Percentiles rank a stretch among this genome's conserved stretches.
These are phyloP conservation scores for Trametes sanguinea DNA, from an alignment of 768 basidiomycete species.

Conservation along the genomic window DNA sequence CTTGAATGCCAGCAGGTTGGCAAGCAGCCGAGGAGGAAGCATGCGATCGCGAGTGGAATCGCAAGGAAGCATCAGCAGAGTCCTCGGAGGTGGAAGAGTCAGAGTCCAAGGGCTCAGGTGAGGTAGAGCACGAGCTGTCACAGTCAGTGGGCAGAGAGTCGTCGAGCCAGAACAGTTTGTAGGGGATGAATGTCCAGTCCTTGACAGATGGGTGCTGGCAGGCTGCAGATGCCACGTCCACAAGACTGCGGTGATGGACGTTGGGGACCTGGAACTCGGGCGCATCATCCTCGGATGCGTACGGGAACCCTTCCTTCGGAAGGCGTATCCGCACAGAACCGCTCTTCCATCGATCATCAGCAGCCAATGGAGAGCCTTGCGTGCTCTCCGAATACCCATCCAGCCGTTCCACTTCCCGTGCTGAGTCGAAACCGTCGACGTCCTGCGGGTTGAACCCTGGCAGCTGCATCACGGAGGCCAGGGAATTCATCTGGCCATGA, in stretches of 20 bases:
- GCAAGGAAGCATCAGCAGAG: too few species aligned
- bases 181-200: constrained; percentile 11
- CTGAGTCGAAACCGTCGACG: neutral
- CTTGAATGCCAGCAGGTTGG: neutral
- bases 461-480: constrained; percentile 24
- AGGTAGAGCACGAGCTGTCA: too few species aligned
- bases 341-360: constrained; percentile 19
- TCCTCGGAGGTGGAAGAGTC: too few species aligned
- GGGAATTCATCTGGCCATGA: constrained; percentile 24
- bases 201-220: neutral
- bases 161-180: neutral
- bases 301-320: constrained; percentile 21
- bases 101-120: too few species aligned
- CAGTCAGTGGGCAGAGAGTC: neutral
- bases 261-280: constrained; percentile 33
- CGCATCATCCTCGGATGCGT: constrained; percentile 28
- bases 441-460: neutral
- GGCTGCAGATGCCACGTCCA: constrained; percentile 31
- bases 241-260: constrained; percentile 30
- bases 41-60: too few species aligned
- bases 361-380: constrained; percentile 19
- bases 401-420: constrained; percentile 9
- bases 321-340: constrained; percentile 23
- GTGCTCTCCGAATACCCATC: constrained; percentile 10
- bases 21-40: too few species aligned